Base-by-base conservation (phyloP, 176 grass and related monocot species). In the Aechmea fasciata region DNA sequence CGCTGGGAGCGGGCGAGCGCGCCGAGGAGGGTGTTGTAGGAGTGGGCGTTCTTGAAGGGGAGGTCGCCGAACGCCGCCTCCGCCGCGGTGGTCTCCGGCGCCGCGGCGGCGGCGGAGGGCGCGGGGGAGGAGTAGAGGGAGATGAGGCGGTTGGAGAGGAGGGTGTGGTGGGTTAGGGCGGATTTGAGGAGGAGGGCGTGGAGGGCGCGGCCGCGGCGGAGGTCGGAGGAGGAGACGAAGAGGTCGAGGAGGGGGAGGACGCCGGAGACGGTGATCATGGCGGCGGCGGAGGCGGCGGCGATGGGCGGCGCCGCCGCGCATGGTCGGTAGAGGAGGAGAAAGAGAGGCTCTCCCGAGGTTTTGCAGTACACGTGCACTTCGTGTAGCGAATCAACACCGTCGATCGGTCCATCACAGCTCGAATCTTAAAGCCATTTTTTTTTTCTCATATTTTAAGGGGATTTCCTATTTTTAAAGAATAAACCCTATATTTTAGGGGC, bases 61-160 rank as follows among this genome's bases (percentile, higher is more conserved):
- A 85, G 82, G 55, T 88, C 82, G 13, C 50, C 3, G 49, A 88
- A 85, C 47, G 79, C 79, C 33, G 33, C 33, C 33, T 41, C 33
- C 33, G 33, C 33, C 63, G 68, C 22, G 22, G 22, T 23, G 22
- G 22, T 23, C 22, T 23, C 33, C 33, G 33, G 33, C 4, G 33
- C 5, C 17, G 65, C 26, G 54, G 71, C 7, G 6, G 76, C 57
- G 5, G 76, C 69, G 11, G 47, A 80, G 19, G 76, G 50, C 15
- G 85, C 76, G 52, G 3, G 11, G 25, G 78, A 68, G 69, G 71
- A 73, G 76, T 87, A 71, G 76, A 91, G 79, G 23, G 67, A 50
- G 52, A 77, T 23, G 51, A 77, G 65, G 52, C 82, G 82, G 66
- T 91, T 91, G 75, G 79, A 87, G 47, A 91, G 69, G 76, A 91